These are phyloP conservation scores for Ceratobasidium sp. DNA, from an alignment of 1,284 basidiomycete genomes.

Conservation along the genomic window DNA sequence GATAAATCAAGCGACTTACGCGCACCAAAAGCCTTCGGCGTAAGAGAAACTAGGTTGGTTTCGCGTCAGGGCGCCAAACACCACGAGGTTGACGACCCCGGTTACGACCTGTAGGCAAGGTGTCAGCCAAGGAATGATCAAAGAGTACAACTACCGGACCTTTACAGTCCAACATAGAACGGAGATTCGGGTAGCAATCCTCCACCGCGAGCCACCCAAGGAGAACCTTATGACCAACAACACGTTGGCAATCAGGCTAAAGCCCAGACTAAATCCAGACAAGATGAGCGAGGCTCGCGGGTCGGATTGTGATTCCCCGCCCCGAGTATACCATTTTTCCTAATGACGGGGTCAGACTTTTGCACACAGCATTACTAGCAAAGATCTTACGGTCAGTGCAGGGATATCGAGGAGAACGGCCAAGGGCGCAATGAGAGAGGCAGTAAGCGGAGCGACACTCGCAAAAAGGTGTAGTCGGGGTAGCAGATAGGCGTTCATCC, in stretches of 20 bases:
- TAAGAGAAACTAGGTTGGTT: conserved; percentile 55
- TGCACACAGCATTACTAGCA: conserved; percentile 30
- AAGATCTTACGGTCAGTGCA: conserved; percentile 55
- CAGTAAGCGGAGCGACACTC: conserved; percentile 55
- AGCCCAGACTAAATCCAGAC: conserved; percentile 57
- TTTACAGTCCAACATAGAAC: conserved; percentile 60
- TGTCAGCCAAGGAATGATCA: neutral
- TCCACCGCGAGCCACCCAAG: conserved; percentile 53
- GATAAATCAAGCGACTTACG: conserved; percentile 50
- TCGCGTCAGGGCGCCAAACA: conserved; percentile 56
- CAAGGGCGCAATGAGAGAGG: conserved; percentile 59
- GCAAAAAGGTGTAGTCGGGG: conserved; percentile 31
- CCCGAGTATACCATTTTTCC: conserved; percentile 57
- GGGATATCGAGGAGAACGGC: conserved; percentile 61
- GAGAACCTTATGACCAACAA: conserved; percentile 61
- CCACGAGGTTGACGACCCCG: conserved; percentile 58
- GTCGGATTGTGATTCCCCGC: conserved; percentile 54
- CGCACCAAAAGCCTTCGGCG: conserved; percentile 60
- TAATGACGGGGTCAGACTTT: conserved; percentile 39
- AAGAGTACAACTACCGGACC: conserved; percentile 47
- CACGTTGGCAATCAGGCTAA: conserved; percentile 60
- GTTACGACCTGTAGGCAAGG: conserved; percentile 51
- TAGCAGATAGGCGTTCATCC: conserved; percentile 1
- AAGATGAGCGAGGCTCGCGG: conserved; percentile 56
- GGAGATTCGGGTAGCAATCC: conserved; percentile 55